These are phyloP conservation scores for Rickenella mellea DNA, from an alignment of 768 basidiomycete species.

Conservation along the genomic window DNA sequence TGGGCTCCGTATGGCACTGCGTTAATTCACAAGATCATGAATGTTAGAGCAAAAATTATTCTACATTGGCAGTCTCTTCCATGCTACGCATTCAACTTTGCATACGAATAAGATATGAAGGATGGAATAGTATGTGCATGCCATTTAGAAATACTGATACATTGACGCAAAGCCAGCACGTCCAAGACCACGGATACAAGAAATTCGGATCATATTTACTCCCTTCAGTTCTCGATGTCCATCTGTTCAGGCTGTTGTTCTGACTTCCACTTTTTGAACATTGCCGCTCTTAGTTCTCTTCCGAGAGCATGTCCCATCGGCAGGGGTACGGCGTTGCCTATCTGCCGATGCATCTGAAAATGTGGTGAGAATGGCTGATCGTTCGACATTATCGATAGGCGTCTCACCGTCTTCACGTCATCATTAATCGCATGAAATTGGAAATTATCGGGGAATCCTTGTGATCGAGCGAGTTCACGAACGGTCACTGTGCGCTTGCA, in stretches of 20 bases:
- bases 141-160: no score
- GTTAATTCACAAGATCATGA: no score
- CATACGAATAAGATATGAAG: no score
- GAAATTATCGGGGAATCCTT: constrained; percentile 75
- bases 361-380: neutral
- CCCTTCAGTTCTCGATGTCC: neutral
- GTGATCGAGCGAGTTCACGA: constrained; percentile 68
- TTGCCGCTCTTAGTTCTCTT: constrained; percentile 41
- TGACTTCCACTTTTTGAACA: constrained; percentile 43
- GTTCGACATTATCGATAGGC: neutral
- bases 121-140: no score
- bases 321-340: constrained; percentile 75
- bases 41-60: no score
- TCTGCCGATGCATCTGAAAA: constrained; percentile 65
- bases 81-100: no score
- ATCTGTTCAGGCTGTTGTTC: constrained; percentile 14
- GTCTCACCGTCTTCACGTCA: constrained; percentile 52
- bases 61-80: no score
- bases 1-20: no score
- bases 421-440: constrained; percentile 43
- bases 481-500: constrained; percentile 64
- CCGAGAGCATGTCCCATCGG: constrained; percentile 57
- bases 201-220: no score
- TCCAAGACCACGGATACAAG: no score
- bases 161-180: no score